Base-by-base conservation (phyloP, 148 eudicot genomes). In the Persicaria tinctoria region DNA sequence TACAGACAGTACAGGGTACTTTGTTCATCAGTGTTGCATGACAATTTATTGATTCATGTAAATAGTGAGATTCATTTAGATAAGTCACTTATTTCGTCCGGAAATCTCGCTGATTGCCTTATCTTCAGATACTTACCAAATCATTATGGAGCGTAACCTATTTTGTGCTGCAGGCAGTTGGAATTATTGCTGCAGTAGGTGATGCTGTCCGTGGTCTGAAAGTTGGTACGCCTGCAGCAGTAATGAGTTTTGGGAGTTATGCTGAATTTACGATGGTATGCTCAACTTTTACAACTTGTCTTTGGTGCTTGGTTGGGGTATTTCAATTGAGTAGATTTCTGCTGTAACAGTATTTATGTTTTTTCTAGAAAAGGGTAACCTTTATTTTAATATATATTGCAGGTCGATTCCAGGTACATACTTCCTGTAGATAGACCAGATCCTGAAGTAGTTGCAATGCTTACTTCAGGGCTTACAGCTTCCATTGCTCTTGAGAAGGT, bases 361-460 rank as follows among this genome's bases (percentile, higher is more conserved):
- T 13, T 64, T 66, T 41, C 17, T 38, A 32, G 32, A 66, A 66
- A 60, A 44, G 44, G 44, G 8, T 4, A 60, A 60, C 13, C 75
- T 53, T 70, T 46, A 53, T 27, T n/a, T 48, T 20, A 79, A 45
- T 51, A 17, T 79, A 64, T 77, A 68, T 80, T 76, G 57, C 80
- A 95, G 98, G 93, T 95, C 76, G 89, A 89, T 49, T 84, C 97
- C 51, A 91, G 86, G 69, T 93, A 84, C 78, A 87, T 94, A 64
- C 97, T 94, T 83, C 96, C 97, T 54, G 97, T 94, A 73, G 87
- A 86, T 73, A 90, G 93, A 77, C 97, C 98, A 77, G 96, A 90
- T 80, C 93, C 98, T 72, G 97, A 92, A 87, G 93, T 92, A 69
- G 87, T 94, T 81, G 98, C 97, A 41, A 91, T 94, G 98, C 97